A percentile compares a stretch with the other conserved stretches of the same genome.
Conservation (phyloP, 306 rosid genomes). For the Inga oerstediana region DNA sequence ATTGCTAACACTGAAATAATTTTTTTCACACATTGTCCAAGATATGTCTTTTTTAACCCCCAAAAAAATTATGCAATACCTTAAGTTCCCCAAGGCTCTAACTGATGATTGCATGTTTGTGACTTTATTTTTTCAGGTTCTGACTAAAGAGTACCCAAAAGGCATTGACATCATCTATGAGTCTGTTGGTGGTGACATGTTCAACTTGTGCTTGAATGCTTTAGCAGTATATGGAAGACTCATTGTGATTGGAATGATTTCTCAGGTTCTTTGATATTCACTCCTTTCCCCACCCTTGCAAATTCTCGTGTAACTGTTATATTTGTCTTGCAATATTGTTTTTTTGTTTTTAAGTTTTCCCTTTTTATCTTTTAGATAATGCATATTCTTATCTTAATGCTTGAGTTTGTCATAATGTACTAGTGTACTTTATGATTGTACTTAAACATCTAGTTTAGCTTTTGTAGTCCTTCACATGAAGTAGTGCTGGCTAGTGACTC, state of each 20-base stretch:
- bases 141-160: conserved; percentile 71
- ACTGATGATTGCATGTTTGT: conserved; percentile 11
- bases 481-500: conserved; percentile 4
- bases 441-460: background rate
- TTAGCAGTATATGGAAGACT: conserved; percentile 82
- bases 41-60: background rate
- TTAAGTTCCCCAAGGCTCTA: background rate
- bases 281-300: background rate
- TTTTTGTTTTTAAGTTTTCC: background rate
- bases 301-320: conserved; percentile 12
- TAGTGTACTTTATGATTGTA: background rate
- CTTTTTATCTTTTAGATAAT: background rate
- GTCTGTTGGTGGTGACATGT: conserved; percentile 97
- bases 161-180: conserved; percentile 91
- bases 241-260: conserved; percentile 94
- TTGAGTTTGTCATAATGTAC: background rate
- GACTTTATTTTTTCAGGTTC: conserved; percentile 58
- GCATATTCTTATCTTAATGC: background rate
- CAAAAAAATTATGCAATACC: background rate
- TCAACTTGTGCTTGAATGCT: conserved; percentile 82
- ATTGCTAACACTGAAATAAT: conserved; percentile 5
- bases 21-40: background rate
- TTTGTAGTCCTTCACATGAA: background rate
- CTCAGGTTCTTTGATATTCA: conserved; percentile 67
- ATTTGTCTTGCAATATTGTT: background rate